These are phyloP conservation scores for Trichodelitschia bisporula DNA, from an alignment of 495 filamentous ascomycete genomes.

Conservation along the genomic window DNA sequence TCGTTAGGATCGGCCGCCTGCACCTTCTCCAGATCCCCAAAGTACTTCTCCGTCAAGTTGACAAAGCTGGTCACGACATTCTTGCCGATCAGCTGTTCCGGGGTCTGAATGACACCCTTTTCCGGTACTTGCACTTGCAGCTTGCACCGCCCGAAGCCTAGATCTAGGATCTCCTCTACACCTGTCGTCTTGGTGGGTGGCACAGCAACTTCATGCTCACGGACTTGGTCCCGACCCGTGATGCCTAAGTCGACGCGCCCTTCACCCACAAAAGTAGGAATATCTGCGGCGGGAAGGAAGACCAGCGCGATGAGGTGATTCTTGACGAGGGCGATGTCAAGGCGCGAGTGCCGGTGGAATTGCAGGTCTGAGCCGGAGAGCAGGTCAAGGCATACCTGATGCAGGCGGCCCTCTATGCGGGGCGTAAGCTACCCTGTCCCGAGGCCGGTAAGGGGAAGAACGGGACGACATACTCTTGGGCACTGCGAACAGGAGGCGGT, in stretches of 20 bases:
- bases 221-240: constrained; percentile 77
- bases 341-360: constrained; percentile 74
- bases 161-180: constrained; percentile 62
- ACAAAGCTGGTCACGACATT: constrained; percentile 93
- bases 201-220: constrained; percentile 59
- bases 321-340: constrained; percentile 90
- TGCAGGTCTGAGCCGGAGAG: constrained; percentile 86
- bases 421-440: constrained; percentile 1
- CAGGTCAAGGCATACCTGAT: constrained; percentile 65
- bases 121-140: constrained; percentile 89
- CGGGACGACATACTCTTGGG: constrained; percentile 70
- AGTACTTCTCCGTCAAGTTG: constrained; percentile 55
- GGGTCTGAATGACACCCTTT: constrained; percentile 42
- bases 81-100: constrained; percentile 67
- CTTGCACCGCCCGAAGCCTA: constrained; percentile 76
- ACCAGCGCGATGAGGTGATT: constrained; percentile 87
- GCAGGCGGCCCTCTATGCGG: constrained; percentile 61
- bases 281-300: constrained; percentile 92
- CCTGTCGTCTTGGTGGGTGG: constrained; percentile 35
- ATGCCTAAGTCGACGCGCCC: constrained; percentile 86
- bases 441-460: no score
- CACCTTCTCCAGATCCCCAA: constrained; percentile 41
- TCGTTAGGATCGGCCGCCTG: constrained; percentile 2
- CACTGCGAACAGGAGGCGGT: constrained; percentile 83
- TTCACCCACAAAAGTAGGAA: constrained; percentile 89